phyloP scores from a whole-genome alignment of 331 rosid genomes.

The Spiraea crenata region DNA sequence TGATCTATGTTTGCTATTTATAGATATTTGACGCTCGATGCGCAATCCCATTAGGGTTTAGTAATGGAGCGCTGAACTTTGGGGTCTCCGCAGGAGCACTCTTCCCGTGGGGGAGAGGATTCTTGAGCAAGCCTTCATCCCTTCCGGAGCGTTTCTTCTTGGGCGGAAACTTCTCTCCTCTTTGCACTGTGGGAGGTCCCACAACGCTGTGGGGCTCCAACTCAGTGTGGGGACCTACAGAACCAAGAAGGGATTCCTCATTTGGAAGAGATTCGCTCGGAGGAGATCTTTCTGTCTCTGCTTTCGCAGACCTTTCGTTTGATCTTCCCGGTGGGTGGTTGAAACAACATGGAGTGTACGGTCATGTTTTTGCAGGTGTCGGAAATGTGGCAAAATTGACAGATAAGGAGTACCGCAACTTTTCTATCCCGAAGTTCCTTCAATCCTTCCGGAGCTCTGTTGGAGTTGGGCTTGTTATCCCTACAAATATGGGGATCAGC shows the following conservation, averaged over 20 bases:
- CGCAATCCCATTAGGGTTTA: conserved; percentile 81
- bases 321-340: conserved; percentile 83
- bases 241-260: conserved; percentile 58
- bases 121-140: conserved; percentile 76
- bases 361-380: conserved; percentile 88
- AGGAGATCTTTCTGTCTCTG: conserved; percentile 94
- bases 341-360: conserved; percentile 84
- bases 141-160: conserved; percentile 90
- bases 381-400: conserved; percentile 82
- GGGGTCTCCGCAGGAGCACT: conserved; percentile 80
- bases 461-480: conserved; percentile 87
- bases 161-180: conserved; percentile 96
- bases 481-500: conserved; percentile 69
- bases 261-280: conserved; percentile 69
- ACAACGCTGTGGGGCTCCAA: conserved; percentile 82
- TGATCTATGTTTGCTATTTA: conserved; percentile 21
- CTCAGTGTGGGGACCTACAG: conserved; percentile 86
- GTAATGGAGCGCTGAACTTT: conserved; percentile 76
- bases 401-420: conserved; percentile 63
- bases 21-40: conserved; percentile 86
- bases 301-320: conserved; percentile 89
- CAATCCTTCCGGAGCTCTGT: conserved; percentile 76
- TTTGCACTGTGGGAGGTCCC: conserved; percentile 83
- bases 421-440: conserved; percentile 60
- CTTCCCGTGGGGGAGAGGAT: conserved; percentile 88